phyloP scores from a whole-genome alignment of 1,284 basidiomycete species.

The Cutaneotrichosporon curvatum region DNA sequence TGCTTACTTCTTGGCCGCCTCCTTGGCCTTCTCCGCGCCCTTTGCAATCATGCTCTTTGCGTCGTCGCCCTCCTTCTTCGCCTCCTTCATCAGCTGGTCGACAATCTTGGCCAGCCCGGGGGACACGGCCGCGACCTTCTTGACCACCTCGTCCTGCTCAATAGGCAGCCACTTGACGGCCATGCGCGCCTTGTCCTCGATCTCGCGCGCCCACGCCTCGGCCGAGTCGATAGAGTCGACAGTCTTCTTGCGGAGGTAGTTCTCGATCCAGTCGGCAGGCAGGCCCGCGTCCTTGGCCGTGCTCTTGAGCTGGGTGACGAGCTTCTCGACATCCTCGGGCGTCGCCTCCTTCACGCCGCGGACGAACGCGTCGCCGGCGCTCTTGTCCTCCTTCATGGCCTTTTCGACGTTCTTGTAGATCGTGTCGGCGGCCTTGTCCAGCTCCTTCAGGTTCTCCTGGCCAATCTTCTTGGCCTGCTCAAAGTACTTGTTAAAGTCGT shows the following conservation, averaged over 20 bases:
- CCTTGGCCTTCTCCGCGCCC: conserved; percentile 25
- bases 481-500: conserved; percentile 34
- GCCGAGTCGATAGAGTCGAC: conserved; percentile 37
- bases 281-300: conserved; percentile 42
- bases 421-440: conserved; percentile 39
- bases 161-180: conserved; percentile 33
- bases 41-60: conserved; percentile 17
- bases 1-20: conserved; percentile 11
- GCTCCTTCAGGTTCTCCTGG: conserved; percentile 34
- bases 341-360: conserved; percentile 36
- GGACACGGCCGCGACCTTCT: conserved; percentile 33
- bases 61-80: conserved; percentile 15
- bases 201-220: conserved; percentile 32
- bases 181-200: conserved; percentile 27
- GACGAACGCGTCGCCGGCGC: conserved; percentile 29
- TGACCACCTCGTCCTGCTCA: conserved; percentile 36
- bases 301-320: conserved; percentile 39
- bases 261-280: conserved; percentile 38
- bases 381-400: conserved; percentile 37
- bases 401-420: conserved; percentile 37
- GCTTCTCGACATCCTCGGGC: conserved; percentile 38
- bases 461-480: conserved; percentile 38
- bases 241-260: conserved; percentile 33
- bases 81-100: conserved; percentile 33
- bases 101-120: conserved; percentile 40